phyloP scores from a whole-genome alignment of 2,329 filamentous ascomycete genomes.

The Trichoderma koningii region DNA sequence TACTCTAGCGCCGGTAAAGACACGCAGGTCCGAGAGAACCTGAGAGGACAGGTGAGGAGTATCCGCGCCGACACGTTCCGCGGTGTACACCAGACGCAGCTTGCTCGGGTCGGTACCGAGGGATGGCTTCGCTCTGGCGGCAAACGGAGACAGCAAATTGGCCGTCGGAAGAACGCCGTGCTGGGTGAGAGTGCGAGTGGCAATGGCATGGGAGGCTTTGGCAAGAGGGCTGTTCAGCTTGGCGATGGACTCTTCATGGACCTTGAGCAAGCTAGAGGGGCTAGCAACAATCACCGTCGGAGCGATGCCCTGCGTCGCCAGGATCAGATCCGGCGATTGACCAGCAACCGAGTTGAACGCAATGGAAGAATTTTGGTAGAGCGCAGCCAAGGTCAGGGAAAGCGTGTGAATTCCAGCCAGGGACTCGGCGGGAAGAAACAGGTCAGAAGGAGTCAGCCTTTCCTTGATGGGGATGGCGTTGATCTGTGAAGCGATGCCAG shows the following conservation, averaged over 20 bases:
- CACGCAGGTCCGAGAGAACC: conserved; percentile 76
- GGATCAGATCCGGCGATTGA: conserved; percentile 66
- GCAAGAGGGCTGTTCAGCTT: conserved; percentile 65
- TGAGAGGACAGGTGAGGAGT: conserved; percentile 66
- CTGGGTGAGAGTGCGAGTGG: conserved; percentile 67
- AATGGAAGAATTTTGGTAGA: conserved; percentile 82
- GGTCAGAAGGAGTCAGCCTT: conserved; percentile 71
- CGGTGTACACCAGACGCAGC: conserved; percentile 78
- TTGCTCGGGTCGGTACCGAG: conserved; percentile 68
- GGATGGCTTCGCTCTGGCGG: conserved; percentile 59
- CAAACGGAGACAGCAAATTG: conserved; percentile 50
- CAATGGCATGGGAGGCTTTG: conserved; percentile 69
- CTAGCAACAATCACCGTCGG: conserved; percentile 83
- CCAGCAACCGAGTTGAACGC: conserved; percentile 88
- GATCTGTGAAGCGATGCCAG: conserved; percentile 78
- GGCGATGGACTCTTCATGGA: conserved; percentile 63
- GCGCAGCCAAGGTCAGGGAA: conserved; percentile 74
- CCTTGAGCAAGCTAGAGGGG: conserved; percentile 68
- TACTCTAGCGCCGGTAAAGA: conserved; percentile 77
- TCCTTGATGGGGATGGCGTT: conserved; percentile 74
- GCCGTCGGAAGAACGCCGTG: conserved; percentile 71
- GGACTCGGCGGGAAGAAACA: conserved; percentile 82
- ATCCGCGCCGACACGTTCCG: conserved; percentile 67
- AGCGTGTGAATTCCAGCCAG: conserved; percentile 80
- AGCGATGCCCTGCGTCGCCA: conserved; percentile 72